Conservation (phyloP, 176 grass and related monocot genomes). For the Elymus sibiricus region DNA sequence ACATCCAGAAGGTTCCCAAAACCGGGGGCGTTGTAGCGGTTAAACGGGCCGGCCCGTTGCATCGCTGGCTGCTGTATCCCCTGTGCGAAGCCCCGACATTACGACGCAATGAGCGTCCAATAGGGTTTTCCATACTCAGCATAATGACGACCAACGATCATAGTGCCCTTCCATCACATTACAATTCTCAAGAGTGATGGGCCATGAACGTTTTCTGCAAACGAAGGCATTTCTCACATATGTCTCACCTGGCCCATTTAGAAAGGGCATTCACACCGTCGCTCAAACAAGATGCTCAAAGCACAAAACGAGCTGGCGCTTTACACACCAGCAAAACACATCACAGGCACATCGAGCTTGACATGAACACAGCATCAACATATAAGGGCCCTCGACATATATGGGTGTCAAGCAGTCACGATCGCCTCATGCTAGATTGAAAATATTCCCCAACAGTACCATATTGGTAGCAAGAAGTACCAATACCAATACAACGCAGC, state of each 20-base stretch:
- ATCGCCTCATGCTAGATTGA: background rate
- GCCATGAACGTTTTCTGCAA: background rate
- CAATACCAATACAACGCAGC: background rate
- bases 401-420: background rate
- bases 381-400: background rate
- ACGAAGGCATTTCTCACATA: background rate
- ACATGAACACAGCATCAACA: background rate
- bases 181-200: no score
- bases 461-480: background rate
- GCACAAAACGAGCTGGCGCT: background rate
- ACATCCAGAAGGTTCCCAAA: no score
- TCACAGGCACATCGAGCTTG: background rate
- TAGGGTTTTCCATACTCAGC: no score
- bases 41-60: no score
- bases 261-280: background rate
- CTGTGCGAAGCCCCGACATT: no score
- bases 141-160: no score
- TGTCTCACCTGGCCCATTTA: background rate
- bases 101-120: no score
- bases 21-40: no score
- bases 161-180: no score
- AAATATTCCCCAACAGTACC: background rate
- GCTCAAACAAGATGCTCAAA: background rate
- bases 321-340: background rate
- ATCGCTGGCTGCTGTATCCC: no score